Evolutionary conservation across 129 eudicot species (phyloP), one percentile per base, ranked within the genome.

Genomic region (Sambucus nigra): DNA sequence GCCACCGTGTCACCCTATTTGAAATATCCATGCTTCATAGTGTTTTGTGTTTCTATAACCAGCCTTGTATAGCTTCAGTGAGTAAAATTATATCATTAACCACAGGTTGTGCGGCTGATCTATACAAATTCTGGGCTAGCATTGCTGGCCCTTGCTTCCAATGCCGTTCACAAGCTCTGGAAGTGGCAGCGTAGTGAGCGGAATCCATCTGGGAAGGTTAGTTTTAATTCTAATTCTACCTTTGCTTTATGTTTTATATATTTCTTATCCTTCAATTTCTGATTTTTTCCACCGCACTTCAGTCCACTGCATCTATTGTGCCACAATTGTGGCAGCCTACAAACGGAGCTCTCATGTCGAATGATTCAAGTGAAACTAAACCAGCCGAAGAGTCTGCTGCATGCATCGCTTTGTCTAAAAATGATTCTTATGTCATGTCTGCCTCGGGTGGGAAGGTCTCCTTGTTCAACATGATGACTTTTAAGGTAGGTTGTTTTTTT

Each of bases 381-480:
- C 70, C 84, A 25, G 68, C 76, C 44, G 92, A 86, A 70, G 92
- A 78, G 32, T 67, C 95, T 10, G 84, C 75, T 42, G 70, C 95
- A 49, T 86, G 95, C 64, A 72, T 86, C 64, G 95, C 95, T 5
- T 62, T 86, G 49, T 86, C 95, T 7, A 86, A 86, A 49, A 86
- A 86, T 62, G 95, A 86, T 76, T 86, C 95, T 49, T 86, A 86
- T 65, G 87, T 86, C 53, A 78, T 86, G 87, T 86, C 95, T 57
- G 95, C 92, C 14, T 81, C 95, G 7, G 95, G 95, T 25, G 95
- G 95, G 68, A 86, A 86, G 58, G 78, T 86, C 58, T 86, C 95
- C 27, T 51, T 86, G 55, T 86, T 86, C 77, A 86, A 86, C 78
- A 86, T 86, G 92, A 78, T 86, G 95, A 81, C 95, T 53, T 81